Conservation (phyloP, 2,329 filamentous ascomycete species). For the Fusarium coffeatum region DNA sequence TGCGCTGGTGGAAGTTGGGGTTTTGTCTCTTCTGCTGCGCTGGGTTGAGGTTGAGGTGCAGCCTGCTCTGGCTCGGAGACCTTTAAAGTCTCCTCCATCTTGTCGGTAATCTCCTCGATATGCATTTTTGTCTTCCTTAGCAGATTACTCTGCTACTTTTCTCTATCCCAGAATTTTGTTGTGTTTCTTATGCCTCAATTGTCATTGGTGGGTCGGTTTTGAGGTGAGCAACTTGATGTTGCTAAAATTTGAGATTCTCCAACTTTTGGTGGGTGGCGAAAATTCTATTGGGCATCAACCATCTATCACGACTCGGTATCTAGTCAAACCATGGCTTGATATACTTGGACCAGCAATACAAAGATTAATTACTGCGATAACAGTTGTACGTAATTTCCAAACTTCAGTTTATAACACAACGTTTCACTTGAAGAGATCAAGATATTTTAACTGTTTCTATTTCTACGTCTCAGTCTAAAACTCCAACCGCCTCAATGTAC, state of each 20-base stretch:
- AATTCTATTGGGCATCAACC: slow-evolving; percentile 43
- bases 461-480: slow-evolving; percentile 16
- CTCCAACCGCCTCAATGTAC: not conserved
- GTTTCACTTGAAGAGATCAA: not conserved
- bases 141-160: not conserved
- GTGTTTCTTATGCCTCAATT: slow-evolving; percentile 16
- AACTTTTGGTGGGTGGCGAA: slow-evolving; percentile 42
- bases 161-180: not conserved
- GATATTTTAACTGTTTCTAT: slow-evolving; percentile 6
- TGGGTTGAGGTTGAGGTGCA: not conserved
- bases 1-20: slow-evolving; percentile 62
- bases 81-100: slow-evolving; percentile 53
- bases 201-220: slow-evolving; percentile 18
- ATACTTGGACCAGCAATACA: not conserved
- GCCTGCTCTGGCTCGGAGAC: slow-evolving; percentile 23
- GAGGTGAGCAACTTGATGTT: slow-evolving; percentile 24
- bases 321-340: not conserved
- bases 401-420: not conserved
- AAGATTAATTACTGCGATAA: not conserved
- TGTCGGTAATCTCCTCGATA: slow-evolving; percentile 58
- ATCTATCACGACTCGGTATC: slow-evolving; percentile 17
- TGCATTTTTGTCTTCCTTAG: slow-evolving; percentile 47
- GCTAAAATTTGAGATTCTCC: slow-evolving; percentile 44
- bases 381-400: not conserved
- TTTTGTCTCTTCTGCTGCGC: slow-evolving; percentile 42